Conservation (phyloP, 164 flowering plant genomes). For the Santalum album region DNA sequence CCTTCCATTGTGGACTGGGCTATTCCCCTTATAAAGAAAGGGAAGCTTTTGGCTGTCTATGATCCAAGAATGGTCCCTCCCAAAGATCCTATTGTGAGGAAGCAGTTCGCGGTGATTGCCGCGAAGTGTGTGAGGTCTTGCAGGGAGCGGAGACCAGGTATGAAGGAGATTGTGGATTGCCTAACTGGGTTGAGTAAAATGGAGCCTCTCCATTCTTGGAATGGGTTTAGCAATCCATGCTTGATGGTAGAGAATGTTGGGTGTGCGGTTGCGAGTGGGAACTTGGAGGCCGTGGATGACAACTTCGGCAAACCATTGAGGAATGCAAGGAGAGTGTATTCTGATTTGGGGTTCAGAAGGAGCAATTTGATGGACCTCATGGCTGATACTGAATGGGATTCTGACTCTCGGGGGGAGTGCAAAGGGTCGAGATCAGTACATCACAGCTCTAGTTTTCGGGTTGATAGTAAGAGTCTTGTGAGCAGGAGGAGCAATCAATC, state of each 20-base stretch:
- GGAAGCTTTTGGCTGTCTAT: constrained; percentile 48
- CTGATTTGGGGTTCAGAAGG: constrained; percentile 51
- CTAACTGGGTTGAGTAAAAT: constrained; percentile 47
- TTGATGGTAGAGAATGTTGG: constrained; percentile 61
- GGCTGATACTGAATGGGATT: constrained; percentile 37
- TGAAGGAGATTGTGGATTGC: constrained; percentile 62
- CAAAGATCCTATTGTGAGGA: constrained; percentile 53
- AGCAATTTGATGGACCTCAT: constrained; percentile 75
- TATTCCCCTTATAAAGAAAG: constrained; percentile 67
- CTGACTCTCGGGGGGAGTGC: constrained; percentile 19
- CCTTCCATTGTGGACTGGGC: constrained; percentile 97
- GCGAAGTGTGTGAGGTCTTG: constrained; percentile 80
- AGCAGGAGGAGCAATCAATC: constrained; percentile 18
- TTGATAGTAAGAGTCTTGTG: constrained; percentile 27
- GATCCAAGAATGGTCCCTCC: constrained; percentile 73
- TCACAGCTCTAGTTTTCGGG: constrained; percentile 27
- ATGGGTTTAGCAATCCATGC: constrained; percentile 68
- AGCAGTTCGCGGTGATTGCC: constrained; percentile 64
- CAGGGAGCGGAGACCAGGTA: constrained; percentile 74
- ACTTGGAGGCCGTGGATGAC: constrained; percentile 14
- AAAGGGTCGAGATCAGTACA: constrained; percentile 14
- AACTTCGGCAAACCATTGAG: constrained; percentile 8
- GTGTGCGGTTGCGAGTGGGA: constrained; percentile 36
- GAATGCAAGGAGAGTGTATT: constrained; percentile 49
- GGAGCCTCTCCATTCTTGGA: constrained; percentile 58